Conservation (phyloP, 1,284 basidiomycete species). For the Ganoderma lucidum region DNA sequence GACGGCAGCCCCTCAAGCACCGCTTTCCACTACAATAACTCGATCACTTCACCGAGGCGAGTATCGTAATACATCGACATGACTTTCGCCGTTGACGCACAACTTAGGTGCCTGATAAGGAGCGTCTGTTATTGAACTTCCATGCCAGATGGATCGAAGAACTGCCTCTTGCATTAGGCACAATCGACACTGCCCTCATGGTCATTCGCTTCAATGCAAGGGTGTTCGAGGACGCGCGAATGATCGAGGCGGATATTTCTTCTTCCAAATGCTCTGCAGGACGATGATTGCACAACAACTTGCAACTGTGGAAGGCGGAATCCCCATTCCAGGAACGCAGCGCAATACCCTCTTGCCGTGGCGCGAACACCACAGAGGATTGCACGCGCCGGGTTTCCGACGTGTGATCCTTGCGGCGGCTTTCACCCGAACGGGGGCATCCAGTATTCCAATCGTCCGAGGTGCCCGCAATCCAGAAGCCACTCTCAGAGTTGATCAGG, state of each 20-base stretch:
- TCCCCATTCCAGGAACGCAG: neutral
- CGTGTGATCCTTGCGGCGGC: neutral
- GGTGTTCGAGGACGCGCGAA: neutral
- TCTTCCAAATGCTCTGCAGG: neutral
- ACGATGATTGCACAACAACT: neutral
- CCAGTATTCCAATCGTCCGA: neutral
- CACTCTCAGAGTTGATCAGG: neutral
- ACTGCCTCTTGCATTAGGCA: constrained; percentile 11
- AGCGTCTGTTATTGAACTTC: neutral
- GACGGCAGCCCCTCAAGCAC: neutral
- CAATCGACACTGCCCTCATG: constrained; percentile 7
- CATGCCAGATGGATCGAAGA: neutral
- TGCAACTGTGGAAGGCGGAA: neutral
- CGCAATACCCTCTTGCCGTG: neutral
- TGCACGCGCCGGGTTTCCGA: neutral
- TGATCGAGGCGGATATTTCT: neutral
- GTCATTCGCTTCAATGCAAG: neutral
- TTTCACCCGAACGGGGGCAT: neutral
- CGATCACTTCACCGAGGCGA: neutral
- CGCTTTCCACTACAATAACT: neutral
- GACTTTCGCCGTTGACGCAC: neutral
- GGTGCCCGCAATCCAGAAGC: constrained; percentile 1
- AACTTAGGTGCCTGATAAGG: neutral
- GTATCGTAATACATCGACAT: neutral
- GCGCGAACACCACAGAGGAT: neutral